Base-by-base conservation (phyloP, 805 yeast species). In the Dipodascopsis tothii region DNA sequence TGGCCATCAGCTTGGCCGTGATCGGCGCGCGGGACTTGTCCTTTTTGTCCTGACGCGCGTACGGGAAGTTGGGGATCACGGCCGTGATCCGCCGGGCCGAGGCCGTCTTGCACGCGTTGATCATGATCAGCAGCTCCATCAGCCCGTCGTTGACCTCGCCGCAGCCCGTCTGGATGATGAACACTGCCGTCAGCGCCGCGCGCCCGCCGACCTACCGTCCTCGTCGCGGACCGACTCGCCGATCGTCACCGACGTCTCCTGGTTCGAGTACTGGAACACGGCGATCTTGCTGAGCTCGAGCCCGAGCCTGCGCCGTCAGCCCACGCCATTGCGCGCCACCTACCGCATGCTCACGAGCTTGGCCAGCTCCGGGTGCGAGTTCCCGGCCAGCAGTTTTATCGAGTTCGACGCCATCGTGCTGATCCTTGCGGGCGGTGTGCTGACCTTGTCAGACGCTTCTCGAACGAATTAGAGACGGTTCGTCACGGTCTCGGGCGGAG, bases 1-100 rank as follows among this genome's bases (percentile, higher is more conserved):
- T 85, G 4, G 97, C 97, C 66, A 90, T 78, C 49, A 90, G 71
- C 62, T 90, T 88, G 40, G 97, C 97, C 5, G 96, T 86, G 49
- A 90, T 87, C 22, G 97, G 96, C 6, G 96, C 97, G 57, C 98
- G 75, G 36, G 90, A 80, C 64, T 90, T 90, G 64, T 90, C 97
- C 65, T 90, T 90, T 65, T 88, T 84, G 66, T 90, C 98, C 65
- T 90, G 98, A 67, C 98, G 78, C 2, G 97, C 97, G 61, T 90
- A 90, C 11, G 96, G 96, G 68, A 88, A 90, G 64, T 82, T 84
- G 38, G 98, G 98, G 48, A 92, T 77, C 43, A 90, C 94, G 0
- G 95, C 96, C 0, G 96, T 88, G 60, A 90, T 83, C 50, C 90
- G 73, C 60, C 96, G 75, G 1, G 96, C 96, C 27, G 95, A 84